Conservation (phyloP, 1,284 basidiomycete genomes). For the Trametes versicolor region DNA sequence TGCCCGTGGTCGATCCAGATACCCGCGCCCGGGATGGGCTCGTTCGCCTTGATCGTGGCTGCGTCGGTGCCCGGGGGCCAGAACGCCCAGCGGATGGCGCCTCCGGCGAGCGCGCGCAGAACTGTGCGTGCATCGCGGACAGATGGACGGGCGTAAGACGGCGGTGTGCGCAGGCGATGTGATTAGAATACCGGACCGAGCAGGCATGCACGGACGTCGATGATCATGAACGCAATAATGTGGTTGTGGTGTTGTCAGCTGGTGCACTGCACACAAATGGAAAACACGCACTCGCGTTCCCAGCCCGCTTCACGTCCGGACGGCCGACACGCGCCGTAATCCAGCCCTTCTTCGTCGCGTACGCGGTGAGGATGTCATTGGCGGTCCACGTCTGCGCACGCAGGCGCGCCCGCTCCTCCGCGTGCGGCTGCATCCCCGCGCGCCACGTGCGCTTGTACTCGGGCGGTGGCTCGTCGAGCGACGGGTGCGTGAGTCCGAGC, state of each 20-base stretch:
- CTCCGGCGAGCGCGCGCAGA: constrained; percentile 82
- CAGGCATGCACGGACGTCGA: background rate
- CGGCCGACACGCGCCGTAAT: constrained; percentile 91
- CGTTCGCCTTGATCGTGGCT: constrained; percentile 37
- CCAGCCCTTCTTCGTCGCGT: constrained; percentile 82
- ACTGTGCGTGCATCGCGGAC: constrained; percentile 54
- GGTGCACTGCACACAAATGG: constrained; percentile 32
- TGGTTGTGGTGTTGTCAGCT: background rate
- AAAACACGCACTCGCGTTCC: constrained; percentile 81
- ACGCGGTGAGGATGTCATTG: constrained; percentile 82
- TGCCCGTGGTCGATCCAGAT: constrained; percentile 64
- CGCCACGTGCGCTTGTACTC: constrained; percentile 81
- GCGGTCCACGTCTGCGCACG: constrained; percentile 69
- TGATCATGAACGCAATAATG: background rate
- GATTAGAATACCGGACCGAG: background rate
- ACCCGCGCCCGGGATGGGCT: constrained; percentile 48
- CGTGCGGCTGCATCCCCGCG: constrained; percentile 51
- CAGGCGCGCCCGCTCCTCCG: constrained; percentile 29
- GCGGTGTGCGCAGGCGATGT: background rate
- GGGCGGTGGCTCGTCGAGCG: constrained; percentile 45
- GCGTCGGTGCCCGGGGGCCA: constrained; percentile 69
- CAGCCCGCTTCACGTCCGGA: constrained; percentile 88
- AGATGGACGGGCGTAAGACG: background rate
- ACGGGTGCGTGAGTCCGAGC: constrained; percentile 67
- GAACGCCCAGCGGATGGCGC: constrained; percentile 85